Conservation (phyloP, 2,329 filamentous ascomycete species). For the Fusarium pseudonygamai region DNA sequence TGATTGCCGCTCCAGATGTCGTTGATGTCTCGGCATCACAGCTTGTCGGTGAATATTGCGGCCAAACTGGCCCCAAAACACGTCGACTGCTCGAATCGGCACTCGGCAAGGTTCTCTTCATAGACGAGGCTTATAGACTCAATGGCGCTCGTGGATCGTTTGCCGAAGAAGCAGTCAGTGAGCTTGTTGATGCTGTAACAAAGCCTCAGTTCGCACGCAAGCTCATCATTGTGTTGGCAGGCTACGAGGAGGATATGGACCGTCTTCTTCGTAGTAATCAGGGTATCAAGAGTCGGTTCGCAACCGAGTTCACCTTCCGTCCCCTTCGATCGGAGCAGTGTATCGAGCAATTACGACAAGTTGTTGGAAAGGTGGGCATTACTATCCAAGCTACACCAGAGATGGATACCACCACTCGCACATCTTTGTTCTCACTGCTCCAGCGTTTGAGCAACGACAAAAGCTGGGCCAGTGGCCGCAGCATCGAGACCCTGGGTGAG, state of each 20-base stretch:
- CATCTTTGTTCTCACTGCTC: slow-evolving; percentile 50
- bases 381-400: slow-evolving; percentile 42
- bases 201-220: slow-evolving; percentile 67
- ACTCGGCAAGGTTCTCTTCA: slow-evolving; percentile 73
- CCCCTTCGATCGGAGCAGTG: slow-evolving; percentile 57
- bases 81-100: slow-evolving; percentile 66
- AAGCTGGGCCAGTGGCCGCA: slow-evolving; percentile 70
- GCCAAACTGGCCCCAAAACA: slow-evolving; percentile 75
- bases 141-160: slow-evolving; percentile 60
- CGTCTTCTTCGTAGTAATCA: slow-evolving; percentile 68
- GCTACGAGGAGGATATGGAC: slow-evolving; percentile 74
- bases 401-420: slow-evolving; percentile 39
- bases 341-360: slow-evolving; percentile 54
- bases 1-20: slow-evolving; percentile 69
- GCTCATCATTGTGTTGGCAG: slow-evolving; percentile 72
- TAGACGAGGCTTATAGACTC: slow-evolving; percentile 77
- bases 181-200: slow-evolving; percentile 60
- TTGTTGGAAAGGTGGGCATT: slow-evolving; percentile 46
- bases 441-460: slow-evolving; percentile 53
- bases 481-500: slow-evolving; percentile 65
- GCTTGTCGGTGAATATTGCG: slow-evolving; percentile 72
- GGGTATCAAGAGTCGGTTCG: slow-evolving; percentile 71
- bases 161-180: slow-evolving; percentile 63
- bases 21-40: slow-evolving; percentile 74
- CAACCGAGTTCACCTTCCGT: slow-evolving; percentile 67